Base-by-base conservation (phyloP, 2,329 filamentous ascomycete genomes). In the Talaromyces sp. region DNA sequence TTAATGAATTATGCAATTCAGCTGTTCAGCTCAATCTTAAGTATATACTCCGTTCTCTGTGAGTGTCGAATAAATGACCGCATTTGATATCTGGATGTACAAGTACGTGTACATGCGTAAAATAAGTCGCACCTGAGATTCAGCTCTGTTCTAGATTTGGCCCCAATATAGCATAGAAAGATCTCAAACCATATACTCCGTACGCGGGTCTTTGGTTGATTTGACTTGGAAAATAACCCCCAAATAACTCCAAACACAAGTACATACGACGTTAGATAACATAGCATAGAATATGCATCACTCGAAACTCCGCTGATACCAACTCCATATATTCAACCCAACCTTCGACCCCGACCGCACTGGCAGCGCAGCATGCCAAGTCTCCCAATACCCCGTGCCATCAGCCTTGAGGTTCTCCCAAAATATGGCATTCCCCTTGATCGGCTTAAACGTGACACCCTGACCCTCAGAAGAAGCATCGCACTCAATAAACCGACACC, bases 241-340 rank as follows among this genome's bases (percentile, higher is more conserved):
- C 2, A 11, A 32, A 32, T 10, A 32, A 2, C 31, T 10, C 9
- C 10, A 32, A 10, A 8, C 31, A 13, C 10, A 13, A 13, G 10
- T 32, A 32, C 9, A 2, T 3, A 13, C 31, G 10, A 11, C 31
- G 10, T 32, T n/a, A n/a, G n/a, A n/a, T n/a, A n/a, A 32, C 10
- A 11, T 31, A 31, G 29, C 9, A 9, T 9, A 1, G 9, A 5
- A 31, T 27, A 27, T 27, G 26, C 26, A 31, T 32, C 31, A 32
- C 31, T 32, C 31, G 13, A 31, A 31, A 29, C 70, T 69, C 56
- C 71, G 71, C 71, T 84, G 81, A 69, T 80, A 82, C 84, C 84
- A 86, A 71, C 81, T 86, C 85, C 85, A 87, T 63, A 87, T 85
- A 72, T 87, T 87, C 71, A 87, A 70, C 0, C 84, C 85, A 60